A percentile compares a stretch with the other conserved stretches of the same genome.
Evolutionary conservation across 371 early-diverging fungal species (phyloP).

Genomic region (Mucor lusitanicus): DNA sequence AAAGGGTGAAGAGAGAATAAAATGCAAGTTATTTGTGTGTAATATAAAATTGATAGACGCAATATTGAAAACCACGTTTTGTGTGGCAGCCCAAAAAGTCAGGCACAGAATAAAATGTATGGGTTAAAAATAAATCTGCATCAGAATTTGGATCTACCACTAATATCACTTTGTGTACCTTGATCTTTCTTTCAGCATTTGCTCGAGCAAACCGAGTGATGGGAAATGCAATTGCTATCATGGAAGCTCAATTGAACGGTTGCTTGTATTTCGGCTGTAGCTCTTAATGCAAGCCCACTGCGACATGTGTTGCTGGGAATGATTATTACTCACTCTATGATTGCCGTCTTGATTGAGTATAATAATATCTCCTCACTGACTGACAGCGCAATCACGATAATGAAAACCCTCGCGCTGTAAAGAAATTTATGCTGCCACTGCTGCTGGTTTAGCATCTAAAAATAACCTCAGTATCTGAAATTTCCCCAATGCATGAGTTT

Average conservation of each 20-base stretch:
- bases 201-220: not conserved
- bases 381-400: not conserved
- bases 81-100: constrained; percentile 7
- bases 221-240: not conserved
- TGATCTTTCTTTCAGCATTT: not conserved
- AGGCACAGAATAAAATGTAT: not conserved
- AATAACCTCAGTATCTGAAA: not conserved
- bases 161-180: not conserved
- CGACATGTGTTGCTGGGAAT: not conserved
- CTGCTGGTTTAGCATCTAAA: not conserved
- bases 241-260: not conserved
- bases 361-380: not conserved
- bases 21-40: not conserved
- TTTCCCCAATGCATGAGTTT: not conserved
- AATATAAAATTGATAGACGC: not conserved
- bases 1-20: not conserved
- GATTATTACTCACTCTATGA: not conserved
- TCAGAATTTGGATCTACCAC: constrained; percentile 3
- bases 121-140: constrained; percentile 2
- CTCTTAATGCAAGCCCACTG: too few species aligned
- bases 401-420: not conserved
- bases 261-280: not conserved
- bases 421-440: not conserved
- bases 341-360: not conserved
- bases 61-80: constrained; percentile 17